Base-by-base conservation (phyloP, 345 rosid species). In the Ceriops tagal region DNA sequence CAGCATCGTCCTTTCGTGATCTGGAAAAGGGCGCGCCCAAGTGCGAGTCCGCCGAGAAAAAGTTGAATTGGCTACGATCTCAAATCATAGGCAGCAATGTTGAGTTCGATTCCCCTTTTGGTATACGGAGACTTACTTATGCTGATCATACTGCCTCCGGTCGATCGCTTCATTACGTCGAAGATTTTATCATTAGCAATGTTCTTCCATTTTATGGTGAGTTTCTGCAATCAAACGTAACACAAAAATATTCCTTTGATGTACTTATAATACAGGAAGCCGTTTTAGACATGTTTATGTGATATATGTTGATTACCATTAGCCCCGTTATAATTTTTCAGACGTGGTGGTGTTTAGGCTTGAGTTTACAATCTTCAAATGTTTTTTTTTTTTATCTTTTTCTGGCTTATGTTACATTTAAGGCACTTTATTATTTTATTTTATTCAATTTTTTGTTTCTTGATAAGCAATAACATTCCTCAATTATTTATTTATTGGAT, bases 121-220 rank as follows among this genome's bases (percentile, higher is more conserved):
- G 93, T 1, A 77, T 47, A 57, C 67, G 87, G 30, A 70, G 62
- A 55, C 70, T 88, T 10, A 80, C 81, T 0, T 88, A 88, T 28
- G 88, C 86, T 1, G 93, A 88, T 62, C 87, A 84, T 30, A 86
- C 90, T 9, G 90, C 92, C 66, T 82, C 92, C 0, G 89, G 84
- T 28, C 74, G 85, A 5, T 80, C 80, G 28, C 78, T 88, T 67
- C 83, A 30, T 18, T 86, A 81, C 27, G 70, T 84, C n/a, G 93
- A 86, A 70, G 73, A 78, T 53, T 86, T 78, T 60, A 83, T 86
- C 77, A 6, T 63, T 76, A 68, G 71, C 58, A 74, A 86, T 21
- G 82, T 84, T 69, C 93, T 86, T 39, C 89, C 90, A 0, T 83
- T 69, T 21, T 88, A 86, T 39, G 90, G 92, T 84, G 70, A 31